A percentile compares a stretch with the other conserved stretches of the same genome.
phyloP scores from a whole-genome alignment of 371 early-diverging fungal genomes.

The Cokeromyces recurvatus region DNA sequence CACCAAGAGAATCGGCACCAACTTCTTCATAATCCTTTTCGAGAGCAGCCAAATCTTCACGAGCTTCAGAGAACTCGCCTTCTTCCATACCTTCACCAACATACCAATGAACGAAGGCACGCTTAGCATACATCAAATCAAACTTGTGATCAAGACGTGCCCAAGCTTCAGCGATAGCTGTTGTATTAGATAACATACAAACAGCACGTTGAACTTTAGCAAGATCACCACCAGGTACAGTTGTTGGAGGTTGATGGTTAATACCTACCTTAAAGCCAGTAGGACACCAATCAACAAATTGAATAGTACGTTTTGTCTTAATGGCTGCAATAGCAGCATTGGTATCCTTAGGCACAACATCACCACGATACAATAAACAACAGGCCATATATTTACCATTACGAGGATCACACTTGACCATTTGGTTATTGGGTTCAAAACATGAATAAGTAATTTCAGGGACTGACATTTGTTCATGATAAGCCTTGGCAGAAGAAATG shows the following conservation, averaged over 20 bases:
- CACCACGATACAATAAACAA: slow-evolving; percentile 91
- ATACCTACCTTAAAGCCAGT: slow-evolving; percentile 98
- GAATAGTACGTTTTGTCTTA: slow-evolving; percentile 85
- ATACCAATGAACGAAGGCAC: slow-evolving; percentile 99
- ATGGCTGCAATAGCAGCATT: slow-evolving; percentile 84
- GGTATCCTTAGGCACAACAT: slow-evolving; percentile 82
- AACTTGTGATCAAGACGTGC: slow-evolving; percentile 94
- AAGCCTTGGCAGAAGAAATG: slow-evolving; percentile 83
- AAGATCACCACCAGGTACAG: slow-evolving; percentile 86
- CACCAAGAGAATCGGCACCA: slow-evolving; percentile 83
- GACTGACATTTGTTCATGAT: slow-evolving; percentile 86
- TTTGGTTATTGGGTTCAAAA: slow-evolving; percentile 92
- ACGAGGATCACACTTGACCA: slow-evolving; percentile 94
- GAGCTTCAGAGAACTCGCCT: slow-evolving; percentile 88
- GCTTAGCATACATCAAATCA: slow-evolving; percentile 96
- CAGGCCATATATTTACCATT: slow-evolving; percentile 96
- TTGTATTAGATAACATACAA: slow-evolving; percentile 95
- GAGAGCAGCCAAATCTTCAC: slow-evolving; percentile 96
- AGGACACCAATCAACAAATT: slow-evolving; percentile 99
- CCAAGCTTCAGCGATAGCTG: slow-evolving; percentile 97
- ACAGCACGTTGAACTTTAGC: slow-evolving; percentile 92
- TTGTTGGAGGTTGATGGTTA: slow-evolving; percentile 87
- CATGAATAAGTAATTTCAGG: slow-evolving; percentile 88
- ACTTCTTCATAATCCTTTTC: slow-evolving; percentile 99
- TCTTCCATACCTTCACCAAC: slow-evolving; percentile 98